Evolutionary conservation across 306 rosid genomes (phyloP).

Genomic region (Trichosanthes cucumerina): DNA sequence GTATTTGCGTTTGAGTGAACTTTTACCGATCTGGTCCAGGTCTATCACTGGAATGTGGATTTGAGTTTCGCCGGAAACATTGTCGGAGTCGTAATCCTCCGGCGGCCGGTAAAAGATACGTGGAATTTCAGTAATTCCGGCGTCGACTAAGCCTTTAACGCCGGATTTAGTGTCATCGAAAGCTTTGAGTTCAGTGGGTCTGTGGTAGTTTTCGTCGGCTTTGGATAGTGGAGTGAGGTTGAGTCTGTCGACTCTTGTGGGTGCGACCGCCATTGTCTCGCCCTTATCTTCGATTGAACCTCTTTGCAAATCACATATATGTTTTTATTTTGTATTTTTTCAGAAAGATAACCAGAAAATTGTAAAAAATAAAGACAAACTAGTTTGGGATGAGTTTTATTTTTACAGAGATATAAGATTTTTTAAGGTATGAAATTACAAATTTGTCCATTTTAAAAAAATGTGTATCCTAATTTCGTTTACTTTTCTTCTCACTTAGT

Average conservation of each 20-base stretch:
- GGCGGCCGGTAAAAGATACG: neutral
- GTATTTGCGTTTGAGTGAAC: constrained; percentile 6
- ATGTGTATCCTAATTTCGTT: too few relatives aligned
- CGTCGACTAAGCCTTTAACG: neutral
- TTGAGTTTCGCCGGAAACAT: neutral
- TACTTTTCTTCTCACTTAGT: too few relatives aligned
- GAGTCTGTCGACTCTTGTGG: neutral
- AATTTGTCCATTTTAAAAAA: too few relatives aligned
- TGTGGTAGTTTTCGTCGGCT: neutral
- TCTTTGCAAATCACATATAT: too few relatives aligned
- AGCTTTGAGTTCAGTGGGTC: neutral
- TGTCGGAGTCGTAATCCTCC: neutral
- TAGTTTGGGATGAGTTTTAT: too few relatives aligned
- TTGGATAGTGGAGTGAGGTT: neutral
- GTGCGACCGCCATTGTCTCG: neutral
- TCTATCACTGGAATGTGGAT: constrained; percentile 32
- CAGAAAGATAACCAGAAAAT: too few relatives aligned
- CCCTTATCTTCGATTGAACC: too few relatives aligned
- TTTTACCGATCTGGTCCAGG: constrained; percentile 17
- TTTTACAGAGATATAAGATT: too few relatives aligned
- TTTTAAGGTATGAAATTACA: too few relatives aligned
- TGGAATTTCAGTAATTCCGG: neutral
- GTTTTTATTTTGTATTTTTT: too few relatives aligned
- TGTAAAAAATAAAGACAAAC: too few relatives aligned
- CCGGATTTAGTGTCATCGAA: neutral